Conservation (phyloP, 2,329 filamentous ascomycete genomes). For the Cercospora sp. region DNA sequence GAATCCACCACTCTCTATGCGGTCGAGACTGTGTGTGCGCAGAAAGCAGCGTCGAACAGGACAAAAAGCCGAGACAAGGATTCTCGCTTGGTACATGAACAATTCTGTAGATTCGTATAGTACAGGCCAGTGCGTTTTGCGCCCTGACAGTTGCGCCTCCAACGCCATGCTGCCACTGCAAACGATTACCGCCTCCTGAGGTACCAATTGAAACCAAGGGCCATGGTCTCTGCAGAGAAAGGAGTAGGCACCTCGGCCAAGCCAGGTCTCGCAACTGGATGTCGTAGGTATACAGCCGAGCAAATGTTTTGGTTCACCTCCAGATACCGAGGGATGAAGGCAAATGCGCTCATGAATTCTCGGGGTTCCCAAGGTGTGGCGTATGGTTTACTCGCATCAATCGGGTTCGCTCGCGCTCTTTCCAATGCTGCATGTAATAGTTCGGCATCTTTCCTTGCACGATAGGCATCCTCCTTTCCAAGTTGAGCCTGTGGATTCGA, state of each 20-base stretch:
- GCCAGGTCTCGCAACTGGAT: slow-evolving; percentile 85
- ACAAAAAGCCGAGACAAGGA: neutral
- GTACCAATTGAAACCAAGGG: slow-evolving; percentile 93
- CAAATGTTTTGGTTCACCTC: slow-evolving; percentile 98
- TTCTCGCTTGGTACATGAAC: neutral
- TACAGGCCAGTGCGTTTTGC: slow-evolving; percentile 2
- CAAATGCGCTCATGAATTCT: slow-evolving; percentile 85
- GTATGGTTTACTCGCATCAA: slow-evolving; percentile 79
- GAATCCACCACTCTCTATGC: neutral
- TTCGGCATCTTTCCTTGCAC: slow-evolving; percentile 57
- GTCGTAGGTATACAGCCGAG: slow-evolving; percentile 88
- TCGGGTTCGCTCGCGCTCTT: slow-evolving; percentile 70
- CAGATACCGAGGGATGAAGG: slow-evolving; percentile 90
- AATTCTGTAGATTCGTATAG: slow-evolving; percentile 2
- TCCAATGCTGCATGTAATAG: slow-evolving; percentile 59
- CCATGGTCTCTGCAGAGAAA: slow-evolving; percentile 67
- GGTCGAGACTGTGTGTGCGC: neutral
- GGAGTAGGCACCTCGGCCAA: slow-evolving; percentile 75
- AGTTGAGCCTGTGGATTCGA: slow-evolving; percentile 31
- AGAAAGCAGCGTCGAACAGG: neutral
- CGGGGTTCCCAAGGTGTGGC: slow-evolving; percentile 86
- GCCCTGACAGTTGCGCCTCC: slow-evolving; percentile 1
- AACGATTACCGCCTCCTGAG: slow-evolving; percentile 69
- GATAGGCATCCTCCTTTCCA: slow-evolving; percentile 49
- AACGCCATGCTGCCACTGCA: slow-evolving; percentile 3